Percentiles rank a stretch among this genome's conserved stretches.
Evolutionary conservation across 2,329 filamentous ascomycete species (phyloP).

Genomic region (Simplicillium aogashimaense): DNA sequence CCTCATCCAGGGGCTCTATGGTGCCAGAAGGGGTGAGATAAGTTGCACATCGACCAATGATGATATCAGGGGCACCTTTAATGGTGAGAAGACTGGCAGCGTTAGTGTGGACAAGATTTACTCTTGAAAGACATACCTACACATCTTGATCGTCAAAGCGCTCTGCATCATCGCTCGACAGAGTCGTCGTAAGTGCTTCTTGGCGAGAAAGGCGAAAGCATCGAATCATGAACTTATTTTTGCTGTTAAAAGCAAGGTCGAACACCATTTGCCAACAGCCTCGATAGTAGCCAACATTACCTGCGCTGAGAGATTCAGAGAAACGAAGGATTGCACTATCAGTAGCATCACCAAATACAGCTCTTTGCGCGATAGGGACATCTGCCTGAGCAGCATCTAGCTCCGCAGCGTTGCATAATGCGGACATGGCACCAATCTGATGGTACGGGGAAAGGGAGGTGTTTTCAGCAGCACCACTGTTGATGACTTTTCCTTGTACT

Average conservation of each 20-base stretch:
- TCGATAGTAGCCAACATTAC: constrained; percentile 48
- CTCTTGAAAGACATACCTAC: constrained; percentile 19
- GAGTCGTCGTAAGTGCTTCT: constrained; percentile 21
- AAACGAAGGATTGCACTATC: constrained; percentile 67
- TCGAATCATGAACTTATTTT: constrained; percentile 74
- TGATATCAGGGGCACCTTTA: constrained; percentile 68
- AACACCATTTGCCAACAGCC: constrained; percentile 56
- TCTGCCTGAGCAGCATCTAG: constrained; percentile 58
- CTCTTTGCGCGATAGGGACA: constrained; percentile 48
- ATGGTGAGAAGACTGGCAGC: constrained; percentile 51
- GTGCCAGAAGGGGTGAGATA: constrained; percentile 47
- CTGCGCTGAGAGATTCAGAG: constrained; percentile 46
- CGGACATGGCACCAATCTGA: constrained; percentile 51
- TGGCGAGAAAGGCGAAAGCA: constrained; percentile 37
- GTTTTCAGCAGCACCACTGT: background rate
- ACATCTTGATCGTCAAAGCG: constrained; percentile 26
- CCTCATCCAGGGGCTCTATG: constrained; percentile 35
- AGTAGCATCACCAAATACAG: constrained; percentile 66
- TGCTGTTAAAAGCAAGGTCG: constrained; percentile 68
- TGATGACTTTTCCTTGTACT: constrained; percentile 29
- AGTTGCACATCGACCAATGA: constrained; percentile 52
- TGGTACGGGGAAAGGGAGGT: constrained; percentile 16
- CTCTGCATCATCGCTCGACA: constrained; percentile 26
- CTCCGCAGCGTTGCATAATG: constrained; percentile 65
- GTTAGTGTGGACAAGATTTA: constrained; percentile 10